A percentile compares a stretch with the other conserved stretches of the same genome.
Evolutionary conservation across 2,329 filamentous ascomycete species (phyloP).

Genomic region (Cladosporium sp.): DNA sequence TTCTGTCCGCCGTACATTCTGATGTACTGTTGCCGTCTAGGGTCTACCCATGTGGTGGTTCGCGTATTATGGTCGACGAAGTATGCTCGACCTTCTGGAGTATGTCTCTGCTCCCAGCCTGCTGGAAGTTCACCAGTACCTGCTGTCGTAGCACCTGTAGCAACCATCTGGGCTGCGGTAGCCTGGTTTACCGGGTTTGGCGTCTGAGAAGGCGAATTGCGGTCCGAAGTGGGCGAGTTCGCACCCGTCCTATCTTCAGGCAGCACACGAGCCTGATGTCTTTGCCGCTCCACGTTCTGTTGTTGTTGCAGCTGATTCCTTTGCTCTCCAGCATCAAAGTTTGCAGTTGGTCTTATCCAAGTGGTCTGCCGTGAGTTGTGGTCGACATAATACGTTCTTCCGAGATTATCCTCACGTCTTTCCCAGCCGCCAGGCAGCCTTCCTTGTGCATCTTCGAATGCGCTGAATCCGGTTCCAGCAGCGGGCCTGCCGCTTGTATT

Average conservation of each 20-base stretch:
- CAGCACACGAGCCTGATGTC: slow-evolving; percentile 92
- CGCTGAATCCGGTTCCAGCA: slow-evolving; percentile 62
- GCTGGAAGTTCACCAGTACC: slow-evolving; percentile 92
- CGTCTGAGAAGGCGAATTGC: slow-evolving; percentile 31
- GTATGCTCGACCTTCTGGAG: slow-evolving; percentile 89
- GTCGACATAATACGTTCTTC: slow-evolving; percentile 95
- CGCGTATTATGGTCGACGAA: slow-evolving; percentile 98
- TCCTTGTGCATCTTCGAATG: slow-evolving; percentile 94
- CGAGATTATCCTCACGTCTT: slow-evolving; percentile 87
- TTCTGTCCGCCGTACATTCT: slow-evolving; percentile 88
- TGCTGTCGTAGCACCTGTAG: slow-evolving; percentile 88
- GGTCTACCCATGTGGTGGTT: slow-evolving; percentile 98
- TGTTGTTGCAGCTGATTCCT: slow-evolving; percentile 80
- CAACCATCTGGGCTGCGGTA: slow-evolving; percentile 78
- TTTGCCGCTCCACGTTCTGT: slow-evolving; percentile 85
- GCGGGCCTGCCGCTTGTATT: slow-evolving; percentile 33
- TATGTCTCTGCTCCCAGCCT: slow-evolving; percentile 94
- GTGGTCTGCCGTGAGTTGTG: slow-evolving; percentile 96
- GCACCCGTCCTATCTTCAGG: slow-evolving; percentile 93
- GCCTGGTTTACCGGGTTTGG: slow-evolving; percentile 40
- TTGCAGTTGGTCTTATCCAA: slow-evolving; percentile 84
- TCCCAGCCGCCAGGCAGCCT: slow-evolving; percentile 93
- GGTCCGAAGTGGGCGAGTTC: slow-evolving; percentile 70
- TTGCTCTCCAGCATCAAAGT: slow-evolving; percentile 70
- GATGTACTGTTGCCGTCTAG: slow-evolving; percentile 94